Percentiles rank a stretch among this genome's conserved stretches.
phyloP scores from a whole-genome alignment of 306 rosid species.

The Cicer arietinum region DNA sequence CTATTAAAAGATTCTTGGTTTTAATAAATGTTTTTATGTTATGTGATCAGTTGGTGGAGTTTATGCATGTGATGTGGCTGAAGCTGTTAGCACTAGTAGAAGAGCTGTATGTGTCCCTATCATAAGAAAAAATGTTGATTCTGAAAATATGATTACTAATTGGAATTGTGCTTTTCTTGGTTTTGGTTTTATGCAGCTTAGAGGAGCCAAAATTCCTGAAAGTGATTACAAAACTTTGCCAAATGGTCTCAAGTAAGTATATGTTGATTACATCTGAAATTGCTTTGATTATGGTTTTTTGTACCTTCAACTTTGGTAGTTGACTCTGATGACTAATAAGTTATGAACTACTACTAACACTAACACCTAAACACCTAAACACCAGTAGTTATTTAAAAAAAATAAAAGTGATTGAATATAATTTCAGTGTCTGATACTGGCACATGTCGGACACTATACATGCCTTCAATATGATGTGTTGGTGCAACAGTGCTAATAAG shows the following conservation, averaged over 20 bases:
- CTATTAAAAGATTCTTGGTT: background rate
- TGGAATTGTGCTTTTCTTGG: slow-evolving; percentile 1
- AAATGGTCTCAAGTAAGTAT: slow-evolving; percentile 88
- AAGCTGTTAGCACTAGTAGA: slow-evolving; percentile 65
- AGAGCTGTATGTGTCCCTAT: slow-evolving; percentile 52
- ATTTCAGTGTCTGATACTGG: too few species aligned
- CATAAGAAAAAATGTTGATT: slow-evolving; percentile 4
- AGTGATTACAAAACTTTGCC: slow-evolving; percentile 86
- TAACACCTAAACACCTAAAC: too few species aligned
- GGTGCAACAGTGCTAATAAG: too few species aligned
- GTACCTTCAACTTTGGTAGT: slow-evolving; percentile 12
- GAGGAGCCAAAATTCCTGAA: slow-evolving; percentile 80
- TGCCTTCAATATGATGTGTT: too few species aligned
- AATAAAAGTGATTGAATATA: too few species aligned
- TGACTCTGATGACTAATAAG: background rate
- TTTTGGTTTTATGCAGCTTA: slow-evolving; percentile 44
- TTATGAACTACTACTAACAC: background rate
- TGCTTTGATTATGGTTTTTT: slow-evolving; percentile 28
- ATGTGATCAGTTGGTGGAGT: slow-evolving; percentile 52
- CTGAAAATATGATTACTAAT: slow-evolving; percentile 7
- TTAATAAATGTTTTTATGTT: slow-evolving; percentile 3
- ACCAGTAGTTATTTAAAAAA: too few species aligned
- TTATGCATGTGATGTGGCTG: slow-evolving; percentile 54
- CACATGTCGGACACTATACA: too few species aligned
- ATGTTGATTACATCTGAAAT: slow-evolving; percentile 18